A percentile compares a stretch with the other conserved stretches of the same genome.
These are phyloP conservation scores for Ophiostoma triangulosporum DNA, from an alignment of 2,329 filamentous ascomycete genomes.

Conservation along the genomic window DNA sequence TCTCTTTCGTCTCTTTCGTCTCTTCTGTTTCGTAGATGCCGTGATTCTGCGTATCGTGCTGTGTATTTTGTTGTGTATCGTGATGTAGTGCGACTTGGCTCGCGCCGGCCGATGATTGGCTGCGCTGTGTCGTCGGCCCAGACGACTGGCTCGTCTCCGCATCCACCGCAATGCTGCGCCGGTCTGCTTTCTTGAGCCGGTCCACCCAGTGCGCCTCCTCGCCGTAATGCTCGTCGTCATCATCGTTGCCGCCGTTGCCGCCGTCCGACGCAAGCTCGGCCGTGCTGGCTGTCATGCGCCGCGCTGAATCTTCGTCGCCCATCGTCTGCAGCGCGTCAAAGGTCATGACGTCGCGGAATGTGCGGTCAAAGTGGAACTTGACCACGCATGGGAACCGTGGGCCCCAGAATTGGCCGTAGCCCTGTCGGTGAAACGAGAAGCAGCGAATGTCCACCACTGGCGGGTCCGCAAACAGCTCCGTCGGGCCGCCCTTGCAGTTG, in stretches of 20 bases:
- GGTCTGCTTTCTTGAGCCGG: slow-evolving; percentile 43
- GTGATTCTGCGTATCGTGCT: not conserved
- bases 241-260: not conserved
- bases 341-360: slow-evolving; percentile 52
- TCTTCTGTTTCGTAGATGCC: not conserved
- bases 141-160: slow-evolving; percentile 29
- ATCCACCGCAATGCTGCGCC: slow-evolving; percentile 29
- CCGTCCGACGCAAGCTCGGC: not conserved
- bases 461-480: slow-evolving; percentile 50
- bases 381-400: slow-evolving; percentile 63
- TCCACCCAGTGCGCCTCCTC: slow-evolving; percentile 38
- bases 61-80: not conserved
- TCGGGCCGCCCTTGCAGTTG: slow-evolving; percentile 26
- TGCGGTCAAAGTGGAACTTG: slow-evolving; percentile 67
- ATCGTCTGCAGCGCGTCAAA: slow-evolving; percentile 54
- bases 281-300: too few species aligned
- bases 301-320: slow-evolving; percentile 33
- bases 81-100: not conserved
- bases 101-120: not conserved
- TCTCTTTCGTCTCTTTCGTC: not conserved
- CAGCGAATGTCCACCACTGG: slow-evolving; percentile 71
- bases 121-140: slow-evolving; percentile 8
- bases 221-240: not conserved
- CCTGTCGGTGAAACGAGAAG: slow-evolving; percentile 62
- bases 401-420: slow-evolving; percentile 56